A percentile compares a stretch with the other conserved stretches of the same genome.
Conservation (phyloP, 768 basidiomycete genomes). For the Hemileccinum impolitum region DNA sequence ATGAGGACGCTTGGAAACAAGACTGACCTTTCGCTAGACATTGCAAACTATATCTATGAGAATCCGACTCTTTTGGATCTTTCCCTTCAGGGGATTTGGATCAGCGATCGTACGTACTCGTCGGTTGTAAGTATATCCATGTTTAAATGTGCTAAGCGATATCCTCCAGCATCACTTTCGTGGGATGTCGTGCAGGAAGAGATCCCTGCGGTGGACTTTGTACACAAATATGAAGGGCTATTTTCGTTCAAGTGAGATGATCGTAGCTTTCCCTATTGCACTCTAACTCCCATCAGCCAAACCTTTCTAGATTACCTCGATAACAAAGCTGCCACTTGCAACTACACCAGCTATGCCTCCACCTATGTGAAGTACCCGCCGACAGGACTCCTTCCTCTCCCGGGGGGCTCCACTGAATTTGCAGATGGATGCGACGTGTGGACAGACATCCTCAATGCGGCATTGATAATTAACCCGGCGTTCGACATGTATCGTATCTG, state of each 20-base stretch:
- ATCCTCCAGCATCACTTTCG: constrained; percentile 47
- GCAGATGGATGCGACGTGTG: constrained; percentile 63
- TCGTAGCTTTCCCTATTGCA: neutral
- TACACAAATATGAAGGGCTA: constrained; percentile 65
- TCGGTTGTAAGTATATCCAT: neutral
- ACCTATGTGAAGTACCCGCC: constrained; percentile 70
- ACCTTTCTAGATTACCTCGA: constrained; percentile 62
- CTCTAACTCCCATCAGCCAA: constrained; percentile 39
- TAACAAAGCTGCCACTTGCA: constrained; percentile 47
- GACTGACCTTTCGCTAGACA: constrained; percentile 41
- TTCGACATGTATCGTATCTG: constrained; percentile 79
- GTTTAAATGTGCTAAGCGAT: neutral
- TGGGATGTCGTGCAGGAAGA: constrained; percentile 64
- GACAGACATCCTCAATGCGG: constrained; percentile 62
- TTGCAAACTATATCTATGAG: constrained; percentile 70
- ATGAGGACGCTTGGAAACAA: neutral
- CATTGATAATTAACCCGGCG: constrained; percentile 63
- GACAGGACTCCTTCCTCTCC: constrained; percentile 61
- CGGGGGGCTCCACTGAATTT: constrained; percentile 46
- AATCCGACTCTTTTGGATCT: constrained; percentile 52
- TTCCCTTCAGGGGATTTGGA: constrained; percentile 66
- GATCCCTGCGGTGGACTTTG: constrained; percentile 71
- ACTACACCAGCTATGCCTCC: constrained; percentile 58
- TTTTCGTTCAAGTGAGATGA: constrained; percentile 66
- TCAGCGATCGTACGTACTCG: constrained; percentile 57